Conservation (phyloP, 192 early-diverging fungal species). For the Backusella tuberculispora region DNA sequence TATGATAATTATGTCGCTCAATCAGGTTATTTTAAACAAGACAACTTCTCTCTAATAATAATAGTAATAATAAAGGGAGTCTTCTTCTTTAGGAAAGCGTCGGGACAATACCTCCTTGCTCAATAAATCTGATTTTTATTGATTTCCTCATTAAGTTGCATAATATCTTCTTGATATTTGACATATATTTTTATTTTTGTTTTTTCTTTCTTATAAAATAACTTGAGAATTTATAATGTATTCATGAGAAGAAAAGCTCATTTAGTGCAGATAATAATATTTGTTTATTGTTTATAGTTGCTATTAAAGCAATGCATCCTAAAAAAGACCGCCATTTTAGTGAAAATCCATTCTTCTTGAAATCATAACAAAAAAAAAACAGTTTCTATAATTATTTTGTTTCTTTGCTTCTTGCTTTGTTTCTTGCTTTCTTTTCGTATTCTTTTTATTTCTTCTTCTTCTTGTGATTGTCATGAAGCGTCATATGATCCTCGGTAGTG, state of each 20-base stretch:
- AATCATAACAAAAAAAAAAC: neutral
- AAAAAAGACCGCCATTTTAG: conserved; percentile 5
- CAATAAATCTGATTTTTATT: neutral
- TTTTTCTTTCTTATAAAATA: neutral
- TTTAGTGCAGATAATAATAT: neutral
- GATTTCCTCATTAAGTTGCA: neutral
- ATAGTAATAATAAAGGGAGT: neutral
- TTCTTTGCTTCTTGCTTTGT: too few species aligned
- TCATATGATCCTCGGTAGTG: conserved; percentile 1
- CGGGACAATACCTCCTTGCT: neutral
- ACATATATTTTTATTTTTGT: neutral
- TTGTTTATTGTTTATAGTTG: too few species aligned
- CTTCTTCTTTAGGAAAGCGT: neutral
- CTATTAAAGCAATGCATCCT: conserved; percentile 3
- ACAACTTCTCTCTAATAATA: neutral
- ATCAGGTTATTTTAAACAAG: neutral
- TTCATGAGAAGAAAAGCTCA: neutral
- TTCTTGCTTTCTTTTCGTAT: neutral
- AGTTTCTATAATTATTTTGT: too few species aligned
- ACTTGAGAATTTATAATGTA: neutral
- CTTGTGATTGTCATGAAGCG: neutral
- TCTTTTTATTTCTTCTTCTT: neutral
- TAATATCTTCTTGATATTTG: neutral
- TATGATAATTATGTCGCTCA: neutral
- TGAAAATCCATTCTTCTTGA: conserved; percentile 1